Evolutionary conservation across 768 basidiomycete species (phyloP), one percentile per base, ranked within the genome.

Genomic region (Clathrus columnatus): DNA sequence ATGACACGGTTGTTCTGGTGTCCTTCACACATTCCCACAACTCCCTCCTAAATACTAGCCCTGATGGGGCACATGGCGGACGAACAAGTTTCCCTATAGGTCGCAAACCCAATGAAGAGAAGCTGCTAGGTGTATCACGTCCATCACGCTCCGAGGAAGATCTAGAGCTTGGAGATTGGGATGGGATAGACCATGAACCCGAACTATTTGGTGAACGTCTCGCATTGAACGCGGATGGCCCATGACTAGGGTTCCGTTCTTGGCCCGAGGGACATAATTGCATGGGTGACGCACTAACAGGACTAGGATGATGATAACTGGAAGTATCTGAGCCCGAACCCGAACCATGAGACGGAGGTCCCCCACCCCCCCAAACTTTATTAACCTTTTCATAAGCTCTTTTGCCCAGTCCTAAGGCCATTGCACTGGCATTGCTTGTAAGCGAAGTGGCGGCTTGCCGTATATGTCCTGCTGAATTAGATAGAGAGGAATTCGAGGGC

Each of bases 381-480:
- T 83, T 82, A 73, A 89, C 80, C 67, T 81, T 84, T 70, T 88
- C 87, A 2, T 86, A 85, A 2, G 88, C 86, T 55, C 84, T 78
- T 63, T 82, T 84, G 20, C 71, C 70, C 26, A 74, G 63, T 10
- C 68, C 70, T 52, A 68, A 63, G 8, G 86, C 87, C 7, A 87
- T 74, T 7, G 85, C 86, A 17, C 85, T 84, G 20, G 83, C 84
- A 24, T 81, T 76, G 36, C 75, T 76, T 2, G 84, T 79, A 72
- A 89, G 82, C 61, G 85, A 87, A 59, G 88, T 76, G 17, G 87
- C 78, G n/a, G 84, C 81, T 62, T 81, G 83, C 20, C 84, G 71
- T 58, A 77, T 55, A 36, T 36, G 36, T 26, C 42, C 20, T 16
- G 27, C 54, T 32, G 45, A 46, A 26, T 21, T 55, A 1, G 45